These are phyloP conservation scores for Kalmusia sp. DNA, from an alignment of 2,329 filamentous ascomycete genomes.

Conservation along the genomic window DNA sequence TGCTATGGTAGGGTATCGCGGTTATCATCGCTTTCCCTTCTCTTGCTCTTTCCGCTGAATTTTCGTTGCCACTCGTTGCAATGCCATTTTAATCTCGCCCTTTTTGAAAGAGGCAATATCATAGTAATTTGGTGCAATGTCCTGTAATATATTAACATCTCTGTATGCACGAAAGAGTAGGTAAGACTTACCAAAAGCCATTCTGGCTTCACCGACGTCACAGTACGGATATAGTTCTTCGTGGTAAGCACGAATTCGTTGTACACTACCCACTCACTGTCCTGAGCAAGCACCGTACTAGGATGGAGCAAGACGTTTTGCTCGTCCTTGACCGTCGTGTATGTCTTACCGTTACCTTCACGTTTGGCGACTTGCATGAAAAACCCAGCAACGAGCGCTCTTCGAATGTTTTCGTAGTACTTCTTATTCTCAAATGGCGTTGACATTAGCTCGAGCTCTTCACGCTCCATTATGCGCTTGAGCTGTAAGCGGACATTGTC, in stretches of 20 bases:
- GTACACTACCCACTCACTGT: constrained; percentile 96
- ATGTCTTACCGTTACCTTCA: constrained; percentile 85
- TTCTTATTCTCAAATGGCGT: constrained; percentile 94
- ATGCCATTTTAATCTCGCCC: constrained; percentile 79
- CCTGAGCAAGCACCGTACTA: constrained; percentile 84
- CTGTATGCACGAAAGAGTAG: background rate
- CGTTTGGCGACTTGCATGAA: constrained; percentile 99
- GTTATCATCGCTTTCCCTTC: constrained; percentile 27
- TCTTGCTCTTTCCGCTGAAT: constrained; percentile 59
- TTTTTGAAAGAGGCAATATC: constrained; percentile 82
- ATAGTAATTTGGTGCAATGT: constrained; percentile 94
- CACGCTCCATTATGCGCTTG: constrained; percentile 94
- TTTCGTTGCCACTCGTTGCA: constrained; percentile 62
- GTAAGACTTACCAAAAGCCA: constrained; percentile 79
- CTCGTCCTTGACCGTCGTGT: constrained; percentile 95
- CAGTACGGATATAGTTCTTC: constrained; percentile 96
- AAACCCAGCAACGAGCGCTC: constrained; percentile 90
- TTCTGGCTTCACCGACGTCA: constrained; percentile 89
- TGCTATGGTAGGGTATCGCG: background rate
- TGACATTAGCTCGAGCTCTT: constrained; percentile 83
- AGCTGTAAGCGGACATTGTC: constrained; percentile 94
- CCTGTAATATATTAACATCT: constrained; percentile 57
- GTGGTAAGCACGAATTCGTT: constrained; percentile 98
- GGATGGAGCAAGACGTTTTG: constrained; percentile 93
- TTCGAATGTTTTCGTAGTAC: constrained; percentile 97